Evolutionary conservation across 257 asterid species (phyloP).

Genomic region (Solanum sparsipilum): DNA sequence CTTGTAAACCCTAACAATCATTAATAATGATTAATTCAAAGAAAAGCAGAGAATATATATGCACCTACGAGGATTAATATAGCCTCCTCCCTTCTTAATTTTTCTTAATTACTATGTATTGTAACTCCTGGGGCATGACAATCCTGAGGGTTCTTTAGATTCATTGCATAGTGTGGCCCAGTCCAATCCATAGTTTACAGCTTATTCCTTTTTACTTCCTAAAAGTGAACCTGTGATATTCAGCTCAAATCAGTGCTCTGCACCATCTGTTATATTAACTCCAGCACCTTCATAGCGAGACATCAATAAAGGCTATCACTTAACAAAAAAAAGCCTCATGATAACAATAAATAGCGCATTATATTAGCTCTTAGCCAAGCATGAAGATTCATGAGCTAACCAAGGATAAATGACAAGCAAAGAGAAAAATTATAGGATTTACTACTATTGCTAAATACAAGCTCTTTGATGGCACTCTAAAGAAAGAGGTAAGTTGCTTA

Average conservation of each 20-base stretch:
- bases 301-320: neutral
- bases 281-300: neutral
- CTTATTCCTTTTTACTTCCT: neutral
- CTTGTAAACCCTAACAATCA: neutral
- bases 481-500: constrained; percentile 14
- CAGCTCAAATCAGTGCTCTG: neutral
- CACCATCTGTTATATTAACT: neutral
- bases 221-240: neutral
- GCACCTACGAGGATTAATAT: neutral
- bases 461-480: neutral
- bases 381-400: neutral
- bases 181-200: neutral
- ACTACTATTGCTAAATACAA: neutral
- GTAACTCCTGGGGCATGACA: neutral
- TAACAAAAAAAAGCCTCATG: neutral
- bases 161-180: neutral
- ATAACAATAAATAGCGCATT: neutral
- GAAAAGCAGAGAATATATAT: neutral
- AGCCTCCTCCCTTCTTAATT: neutral
- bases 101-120: neutral
- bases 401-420: neutral
- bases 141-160: neutral
- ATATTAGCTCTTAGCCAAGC: neutral
- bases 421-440: neutral
- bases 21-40: neutral